Percentiles rank a stretch among this genome's conserved stretches.
Conservation (phyloP, 352 stramenopile genomes). For the Phytopythium delawarense region DNA sequence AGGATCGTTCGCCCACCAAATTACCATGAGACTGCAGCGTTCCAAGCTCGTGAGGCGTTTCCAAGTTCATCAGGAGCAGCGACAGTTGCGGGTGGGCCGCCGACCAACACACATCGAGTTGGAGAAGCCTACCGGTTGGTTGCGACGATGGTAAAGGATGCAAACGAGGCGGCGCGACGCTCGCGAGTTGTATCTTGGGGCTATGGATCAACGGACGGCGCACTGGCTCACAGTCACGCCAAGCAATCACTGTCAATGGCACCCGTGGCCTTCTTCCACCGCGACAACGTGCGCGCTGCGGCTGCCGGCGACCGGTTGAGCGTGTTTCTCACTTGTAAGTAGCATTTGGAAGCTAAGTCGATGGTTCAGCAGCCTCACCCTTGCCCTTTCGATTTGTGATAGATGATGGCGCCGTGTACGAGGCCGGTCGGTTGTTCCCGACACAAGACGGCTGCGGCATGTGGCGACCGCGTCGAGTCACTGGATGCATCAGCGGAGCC, state of each 20-base stretch:
- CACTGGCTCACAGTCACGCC: conserved; percentile 35
- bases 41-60: conserved; percentile 35
- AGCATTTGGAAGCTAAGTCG: background rate
- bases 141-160: conserved; percentile 32
- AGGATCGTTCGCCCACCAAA: conserved; percentile 29
- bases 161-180: conserved; percentile 17
- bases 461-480: conserved; percentile 41
- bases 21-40: conserved; percentile 41
- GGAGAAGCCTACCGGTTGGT: conserved; percentile 37
- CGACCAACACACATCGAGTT: background rate
- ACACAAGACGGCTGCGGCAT: conserved; percentile 53
- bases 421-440: conserved; percentile 48
- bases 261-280: conserved; percentile 30
- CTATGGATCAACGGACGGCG: conserved; percentile 44
- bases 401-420: conserved; percentile 35
- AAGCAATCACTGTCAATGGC: conserved; percentile 22
- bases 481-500: background rate
- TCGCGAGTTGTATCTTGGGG: conserved; percentile 47
- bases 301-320: conserved; percentile 54
- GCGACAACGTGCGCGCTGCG: conserved; percentile 27
- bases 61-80: background rate
- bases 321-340: conserved; percentile 50
- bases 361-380: background rate
- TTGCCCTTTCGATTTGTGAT: background rate
- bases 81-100: background rate